Base-by-base conservation (phyloP, 2,329 filamentous ascomycete species). In the Pyrenochaeta sp. region DNA sequence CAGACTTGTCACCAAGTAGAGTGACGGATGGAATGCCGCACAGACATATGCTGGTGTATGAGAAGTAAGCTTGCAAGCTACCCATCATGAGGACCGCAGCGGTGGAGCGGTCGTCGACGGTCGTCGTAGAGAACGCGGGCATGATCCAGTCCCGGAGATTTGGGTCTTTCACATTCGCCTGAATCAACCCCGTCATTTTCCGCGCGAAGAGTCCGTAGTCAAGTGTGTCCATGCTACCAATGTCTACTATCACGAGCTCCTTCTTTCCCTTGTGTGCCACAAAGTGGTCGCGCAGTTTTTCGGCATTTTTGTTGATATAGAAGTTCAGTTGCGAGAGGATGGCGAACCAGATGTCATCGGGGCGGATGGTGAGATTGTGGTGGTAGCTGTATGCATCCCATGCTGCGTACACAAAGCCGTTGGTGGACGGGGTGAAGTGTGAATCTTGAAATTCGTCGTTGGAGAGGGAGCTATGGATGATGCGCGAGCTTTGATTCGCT, bases 231-330 rank as follows among this genome's bases (percentile, higher is more conserved):
- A 63, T 56, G 7, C 3, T 46, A 4, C 56, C 57, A 4, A 49
- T 12, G 1, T 40, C 53, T 20, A 29, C 27, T 10, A 68, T 51
- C 2, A 17, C 23, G 20, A 68, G 53, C 42, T 61, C 21, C 27
- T 48, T 63, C 49, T 54, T 58, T 0, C 66, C 71, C 12, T 72
- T 17, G 50, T 78, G 75, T 2, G 59, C 54, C 17, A 80, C 69
- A 3, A 69, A 56, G 5, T 78, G 17, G 6, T 43, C n/a, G 1
- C 65, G 60, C 4, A 68, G 35, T 12, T 63, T 54, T 39, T 71
- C 61, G 2, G 67, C 58, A 23, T 68, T 57, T 11, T 50, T 60
- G 21, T 65, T 69, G 43, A 71, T 50, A 50, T 67, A 71, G 40
- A 64, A 61, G 42, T 55, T 67, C 20, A 69, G 41, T 15, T 72